phyloP scores from a whole-genome alignment of 2,329 filamentous ascomycete species.

The Fusarium brachygibbosum region DNA sequence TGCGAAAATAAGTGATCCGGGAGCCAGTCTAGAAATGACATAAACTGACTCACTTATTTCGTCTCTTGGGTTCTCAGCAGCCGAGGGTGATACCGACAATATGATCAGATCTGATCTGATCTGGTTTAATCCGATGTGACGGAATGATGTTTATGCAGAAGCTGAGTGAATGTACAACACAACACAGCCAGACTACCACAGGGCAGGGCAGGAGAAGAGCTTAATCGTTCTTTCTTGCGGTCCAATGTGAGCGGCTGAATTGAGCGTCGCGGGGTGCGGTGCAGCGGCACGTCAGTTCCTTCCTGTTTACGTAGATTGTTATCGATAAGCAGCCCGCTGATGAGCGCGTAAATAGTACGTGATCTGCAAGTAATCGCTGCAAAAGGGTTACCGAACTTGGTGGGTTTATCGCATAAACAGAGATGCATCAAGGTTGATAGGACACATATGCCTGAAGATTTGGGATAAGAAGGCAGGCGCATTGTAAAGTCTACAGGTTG shows the following conservation, averaged over 20 bases:
- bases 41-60: constrained; percentile 3
- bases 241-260: constrained; percentile 29
- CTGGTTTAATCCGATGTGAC: constrained; percentile 7
- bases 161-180: constrained; percentile 11
- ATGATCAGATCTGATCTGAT: constrained; percentile 7
- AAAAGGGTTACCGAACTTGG: not conserved
- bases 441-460: not conserved
- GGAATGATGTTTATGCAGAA: constrained; percentile 16
- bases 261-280: constrained; percentile 38
- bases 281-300: constrained; percentile 15
- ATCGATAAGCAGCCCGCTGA: constrained; percentile 35
- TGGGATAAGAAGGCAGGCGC: not conserved
- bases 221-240: constrained; percentile 22
- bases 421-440: no score
- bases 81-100: constrained; percentile 4
- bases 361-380: not conserved
- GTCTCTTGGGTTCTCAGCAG: not conserved
- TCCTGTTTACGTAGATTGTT: constrained; percentile 12
- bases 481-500: not conserved
- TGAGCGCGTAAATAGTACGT: not conserved
- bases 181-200: not conserved
- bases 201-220: not conserved
- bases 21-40: not conserved
- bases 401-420: not conserved
- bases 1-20: not conserved